Conservation (phyloP, 495 filamentous ascomycete genomes). For the Corynascus novoguineensis region DNA sequence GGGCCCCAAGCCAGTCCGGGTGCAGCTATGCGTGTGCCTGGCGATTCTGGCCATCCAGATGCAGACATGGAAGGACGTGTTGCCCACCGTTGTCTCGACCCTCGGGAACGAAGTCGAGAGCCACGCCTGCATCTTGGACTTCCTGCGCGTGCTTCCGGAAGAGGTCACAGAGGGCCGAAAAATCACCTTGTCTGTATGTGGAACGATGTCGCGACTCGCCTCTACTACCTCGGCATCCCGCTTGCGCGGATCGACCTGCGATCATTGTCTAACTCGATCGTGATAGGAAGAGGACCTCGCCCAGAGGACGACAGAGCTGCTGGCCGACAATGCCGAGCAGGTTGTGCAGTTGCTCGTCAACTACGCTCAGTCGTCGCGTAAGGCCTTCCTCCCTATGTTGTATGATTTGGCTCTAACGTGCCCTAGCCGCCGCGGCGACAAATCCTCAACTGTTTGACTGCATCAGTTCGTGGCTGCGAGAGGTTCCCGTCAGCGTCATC, state of each 20-base stretch:
- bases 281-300: conserved; percentile 88
- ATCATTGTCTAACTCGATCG: conserved; percentile 49
- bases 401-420: conserved; percentile 2
- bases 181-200: conserved; percentile 95
- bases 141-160: conserved; percentile 92
- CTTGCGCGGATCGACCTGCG: conserved; percentile 39
- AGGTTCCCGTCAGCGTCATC: conserved; percentile 77
- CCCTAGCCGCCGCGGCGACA: conserved; percentile 58
- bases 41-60: conserved; percentile 94
- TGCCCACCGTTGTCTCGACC: conserved; percentile 68
- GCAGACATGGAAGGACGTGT: conserved; percentile 90
- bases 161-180: conserved; percentile 99
- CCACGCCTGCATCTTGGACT: conserved; percentile 83
- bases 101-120: conserved; percentile 72
- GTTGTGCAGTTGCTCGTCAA: conserved; percentile 80
- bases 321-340: conserved; percentile 82
- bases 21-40: conserved; percentile 90
- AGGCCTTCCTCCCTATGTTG: conserved; percentile 19
- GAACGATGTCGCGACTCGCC: conserved; percentile 52
- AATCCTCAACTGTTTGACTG: conserved; percentile 91
- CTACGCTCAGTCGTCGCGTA: conserved; percentile 87
- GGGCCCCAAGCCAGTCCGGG: conserved; percentile 85
- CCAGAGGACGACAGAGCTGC: conserved; percentile 73
- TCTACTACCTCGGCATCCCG: conserved; percentile 32
- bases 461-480: conserved; percentile 91